A percentile compares a stretch with the other conserved stretches of the same genome.
phyloP scores from a whole-genome alignment of 2,329 filamentous ascomycete genomes.

The Colletotrichum falcatum region DNA sequence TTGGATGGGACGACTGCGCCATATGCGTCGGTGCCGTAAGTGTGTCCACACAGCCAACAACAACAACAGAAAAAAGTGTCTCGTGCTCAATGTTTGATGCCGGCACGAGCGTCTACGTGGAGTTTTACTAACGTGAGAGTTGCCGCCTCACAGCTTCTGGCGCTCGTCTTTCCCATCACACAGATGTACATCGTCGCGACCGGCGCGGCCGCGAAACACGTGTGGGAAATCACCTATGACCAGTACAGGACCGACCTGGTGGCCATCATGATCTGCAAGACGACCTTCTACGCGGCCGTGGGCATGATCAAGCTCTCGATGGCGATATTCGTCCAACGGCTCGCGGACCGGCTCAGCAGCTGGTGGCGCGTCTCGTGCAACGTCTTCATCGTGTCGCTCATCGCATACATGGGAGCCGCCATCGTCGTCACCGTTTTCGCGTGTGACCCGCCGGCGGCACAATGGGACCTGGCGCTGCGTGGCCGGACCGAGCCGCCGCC shows the following conservation, averaged over 20 bases:
- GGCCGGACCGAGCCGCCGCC: conserved; percentile 43
- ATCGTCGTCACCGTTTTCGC: conserved; percentile 48
- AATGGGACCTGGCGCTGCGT: conserved; percentile 46
- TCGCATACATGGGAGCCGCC: conserved; percentile 47
- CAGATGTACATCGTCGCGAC: conserved; percentile 46
- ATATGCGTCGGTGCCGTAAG: conserved; percentile 50
- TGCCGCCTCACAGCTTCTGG: conserved; percentile 38
- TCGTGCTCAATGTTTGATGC: no score
- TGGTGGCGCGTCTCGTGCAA: conserved; percentile 49
- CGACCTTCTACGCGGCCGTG: conserved; percentile 47
- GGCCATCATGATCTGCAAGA: conserved; percentile 41
- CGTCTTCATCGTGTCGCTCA: conserved; percentile 47
- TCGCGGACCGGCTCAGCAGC: conserved; percentile 47
- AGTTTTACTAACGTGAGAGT: conserved; percentile 16
- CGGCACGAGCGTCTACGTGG: conserved; percentile 1
- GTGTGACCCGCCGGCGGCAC: conserved; percentile 45
- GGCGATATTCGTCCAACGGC: conserved; percentile 51
- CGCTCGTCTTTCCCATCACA: conserved; percentile 45
- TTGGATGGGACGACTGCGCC: conserved; percentile 50
- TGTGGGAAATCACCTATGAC: conserved; percentile 50
- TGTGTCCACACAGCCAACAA: conserved; percentile 30
- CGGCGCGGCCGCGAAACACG: conserved; percentile 46
- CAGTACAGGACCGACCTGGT: conserved; percentile 47
- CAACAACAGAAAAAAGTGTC: no score
- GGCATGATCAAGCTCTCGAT: conserved; percentile 54